These are phyloP conservation scores for Alternaria sp. DNA, from an alignment of 2,329 filamentous ascomycete species.

Conservation along the genomic window DNA sequence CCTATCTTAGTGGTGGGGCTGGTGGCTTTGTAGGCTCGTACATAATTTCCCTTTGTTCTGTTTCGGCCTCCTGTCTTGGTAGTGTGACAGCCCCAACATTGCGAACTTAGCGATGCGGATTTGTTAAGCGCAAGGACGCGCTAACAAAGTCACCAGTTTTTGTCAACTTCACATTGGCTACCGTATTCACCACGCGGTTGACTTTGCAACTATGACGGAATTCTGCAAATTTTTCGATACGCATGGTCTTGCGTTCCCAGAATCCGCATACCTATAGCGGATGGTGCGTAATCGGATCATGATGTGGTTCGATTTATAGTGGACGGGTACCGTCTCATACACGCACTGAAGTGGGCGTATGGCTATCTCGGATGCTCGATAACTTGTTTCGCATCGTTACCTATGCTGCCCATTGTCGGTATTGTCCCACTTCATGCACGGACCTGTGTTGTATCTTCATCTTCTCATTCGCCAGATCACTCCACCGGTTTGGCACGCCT, in stretches of 20 bases:
- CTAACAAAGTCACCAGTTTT: not conserved
- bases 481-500: not conserved
- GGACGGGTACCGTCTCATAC: not conserved
- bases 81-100: constrained; percentile 2
- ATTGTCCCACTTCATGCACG: not conserved
- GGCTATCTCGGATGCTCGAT: not conserved
- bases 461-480: not conserved
- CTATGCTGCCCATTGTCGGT: not conserved
- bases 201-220: not conserved
- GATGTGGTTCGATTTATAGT: not conserved
- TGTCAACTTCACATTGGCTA: not conserved
- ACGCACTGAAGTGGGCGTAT: not conserved
- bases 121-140: not conserved
- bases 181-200: not conserved
- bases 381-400: not conserved
- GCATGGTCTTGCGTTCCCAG: not conserved
- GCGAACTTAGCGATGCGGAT: constrained; percentile 1
- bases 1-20: not conserved
- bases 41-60: not conserved
- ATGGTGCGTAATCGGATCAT: not conserved
- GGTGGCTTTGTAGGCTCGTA: not conserved
- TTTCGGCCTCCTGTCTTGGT: not conserved
- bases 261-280: not conserved
- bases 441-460: not conserved
- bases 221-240: not conserved